Evolutionary conservation across 305 asterid species (phyloP).

Genomic region (Solanum hybrid): DNA sequence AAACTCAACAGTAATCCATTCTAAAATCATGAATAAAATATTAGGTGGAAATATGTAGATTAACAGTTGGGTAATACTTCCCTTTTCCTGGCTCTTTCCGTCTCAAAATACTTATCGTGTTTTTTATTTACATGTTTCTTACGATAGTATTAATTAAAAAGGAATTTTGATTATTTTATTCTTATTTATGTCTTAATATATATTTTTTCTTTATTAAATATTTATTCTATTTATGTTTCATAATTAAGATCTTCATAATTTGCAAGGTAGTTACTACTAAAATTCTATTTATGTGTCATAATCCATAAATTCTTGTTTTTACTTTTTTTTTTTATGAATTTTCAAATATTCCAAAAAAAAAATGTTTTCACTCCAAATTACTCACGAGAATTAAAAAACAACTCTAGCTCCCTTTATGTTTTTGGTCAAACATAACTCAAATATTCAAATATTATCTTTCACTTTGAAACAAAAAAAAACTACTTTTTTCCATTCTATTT

Average conservation of each 20-base stretch:
- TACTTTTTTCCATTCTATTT: not conserved
- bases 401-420: not conserved
- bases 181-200: too few relatives aligned
- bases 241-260: too few relatives aligned
- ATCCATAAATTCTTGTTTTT: not conserved
- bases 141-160: too few relatives aligned
- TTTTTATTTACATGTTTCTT: not conserved
- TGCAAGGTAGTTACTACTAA: not conserved
- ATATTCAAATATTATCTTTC: not conserved
- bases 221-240: not conserved
- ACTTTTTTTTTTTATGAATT: not conserved
- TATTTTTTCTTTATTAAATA: too few relatives aligned
- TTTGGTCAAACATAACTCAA: not conserved
- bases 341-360: not conserved
- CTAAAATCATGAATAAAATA: not conserved
- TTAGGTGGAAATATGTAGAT: not conserved
- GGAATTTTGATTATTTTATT: not conserved
- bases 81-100: not conserved
- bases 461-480: not conserved
- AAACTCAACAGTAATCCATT: too few relatives aligned
- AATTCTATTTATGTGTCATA: not conserved
- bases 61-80: not conserved
- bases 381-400: not conserved
- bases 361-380: too few relatives aligned
- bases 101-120: not conserved